Evolutionary conservation across 495 filamentous ascomycete species (phyloP), one percentile per base, ranked within the genome.

Genomic region (Apiosordaria backusii): DNA sequence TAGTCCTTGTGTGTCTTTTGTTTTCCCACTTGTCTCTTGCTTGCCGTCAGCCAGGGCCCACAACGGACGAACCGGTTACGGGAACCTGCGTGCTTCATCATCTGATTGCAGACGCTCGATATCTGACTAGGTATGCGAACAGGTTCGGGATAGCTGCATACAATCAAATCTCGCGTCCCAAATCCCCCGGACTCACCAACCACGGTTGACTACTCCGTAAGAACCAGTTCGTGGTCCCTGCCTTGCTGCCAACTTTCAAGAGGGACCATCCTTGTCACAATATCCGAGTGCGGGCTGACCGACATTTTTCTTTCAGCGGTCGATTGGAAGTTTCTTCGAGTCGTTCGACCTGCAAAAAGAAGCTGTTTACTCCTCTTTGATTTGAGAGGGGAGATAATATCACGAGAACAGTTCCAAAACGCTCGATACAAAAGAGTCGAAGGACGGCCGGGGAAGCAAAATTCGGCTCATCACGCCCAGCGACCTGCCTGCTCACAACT

Each of bases 111-210:
- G 72, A 67, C 63, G 25, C 68, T 72, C 77, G 72, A 77, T 70
- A 72, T 65, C 67, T 59, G 71, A 71, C 71, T 70, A 35, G 6
- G 29, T 35, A 77, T 78, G 76, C 78, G 77, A 82, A 82, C 80
- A 81, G 79, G 76, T 80, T 80, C 76, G 72, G 81, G 81, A 73
- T 81, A 77, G 73, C 78, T 78, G 80, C 81, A 82, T 80, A 76
- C 75, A 69, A 77, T 73, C 74, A 68, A 74, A 70, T 69, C 63
- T 71, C 65, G 69, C 24, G 68, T 62, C 67, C 68, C 68, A 64
- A n/a, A 60, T 58, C 65, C 59, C 52, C 64, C 64, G 64, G 67
- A 35, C 57, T 69, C 66, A 67, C 69, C 62, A 71, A 66, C 67
- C 65, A 65, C 25, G 54, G 22, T 60, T 67, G 50, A 61, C 2